phyloP scores from a whole-genome alignment of 2,329 filamentous ascomycete genomes.

The Fusarium buxicola region DNA sequence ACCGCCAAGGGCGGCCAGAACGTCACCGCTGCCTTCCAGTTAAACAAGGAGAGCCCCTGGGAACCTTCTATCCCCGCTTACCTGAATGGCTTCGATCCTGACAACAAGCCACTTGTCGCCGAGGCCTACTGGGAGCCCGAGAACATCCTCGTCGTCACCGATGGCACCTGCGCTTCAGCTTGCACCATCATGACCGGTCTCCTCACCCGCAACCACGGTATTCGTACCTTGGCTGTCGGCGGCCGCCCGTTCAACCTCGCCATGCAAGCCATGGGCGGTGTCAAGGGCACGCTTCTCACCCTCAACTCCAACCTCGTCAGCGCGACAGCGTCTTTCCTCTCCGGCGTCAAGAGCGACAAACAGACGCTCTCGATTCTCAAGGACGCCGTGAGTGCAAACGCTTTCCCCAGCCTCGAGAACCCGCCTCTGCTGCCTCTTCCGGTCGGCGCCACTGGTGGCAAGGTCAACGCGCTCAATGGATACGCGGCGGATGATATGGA shows the following conservation, averaged over 20 bases:
- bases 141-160: constrained; percentile 41
- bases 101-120: constrained; percentile 21
- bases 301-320: constrained; percentile 27
- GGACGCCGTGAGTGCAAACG: constrained; percentile 8
- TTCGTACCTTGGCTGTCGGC: constrained; percentile 63
- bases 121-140: constrained; percentile 42
- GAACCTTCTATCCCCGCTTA: constrained; percentile 23
- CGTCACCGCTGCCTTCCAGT: constrained; percentile 37
- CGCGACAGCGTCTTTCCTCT: constrained; percentile 12
- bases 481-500: constrained; percentile 38
- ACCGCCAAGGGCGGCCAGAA: constrained; percentile 32
- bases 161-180: constrained; percentile 42
- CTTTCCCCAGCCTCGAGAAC: constrained; percentile 23
- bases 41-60: constrained; percentile 27
- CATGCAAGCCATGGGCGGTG: constrained; percentile 75
- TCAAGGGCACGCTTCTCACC: constrained; percentile 61
- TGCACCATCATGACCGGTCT: constrained; percentile 45
- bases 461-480: constrained; percentile 37
- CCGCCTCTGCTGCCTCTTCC: constrained; percentile 53
- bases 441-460: constrained; percentile 9
- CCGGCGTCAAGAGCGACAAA: constrained; percentile 23
- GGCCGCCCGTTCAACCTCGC: constrained; percentile 65
- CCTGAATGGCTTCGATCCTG: constrained; percentile 36
- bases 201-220: constrained; percentile 49
- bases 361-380: constrained; percentile 15